phyloP scores from a whole-genome alignment of 2,329 filamentous ascomycete species.

The Aspergillus alliaceus region DNA sequence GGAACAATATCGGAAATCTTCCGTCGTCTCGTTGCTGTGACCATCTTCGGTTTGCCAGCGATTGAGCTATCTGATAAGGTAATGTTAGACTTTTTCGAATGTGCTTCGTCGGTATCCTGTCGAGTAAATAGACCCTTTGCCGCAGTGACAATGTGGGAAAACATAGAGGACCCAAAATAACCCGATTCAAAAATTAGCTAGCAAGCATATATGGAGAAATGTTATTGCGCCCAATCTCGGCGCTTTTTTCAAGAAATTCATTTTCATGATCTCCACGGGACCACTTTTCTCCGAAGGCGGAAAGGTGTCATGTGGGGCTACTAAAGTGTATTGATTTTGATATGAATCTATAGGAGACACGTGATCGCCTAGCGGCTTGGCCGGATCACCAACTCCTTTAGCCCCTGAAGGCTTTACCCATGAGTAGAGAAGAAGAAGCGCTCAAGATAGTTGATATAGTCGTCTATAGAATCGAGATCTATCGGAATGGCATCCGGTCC shows the following conservation, averaged over 20 bases:
- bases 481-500: no score
- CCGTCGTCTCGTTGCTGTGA: slow-evolving; percentile 32
- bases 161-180: slow-evolving; percentile 33
- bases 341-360: no score
- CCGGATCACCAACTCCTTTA: no score
- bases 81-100: slow-evolving; percentile 8
- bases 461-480: no score
- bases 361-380: no score
- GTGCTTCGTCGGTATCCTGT: slow-evolving; percentile 26
- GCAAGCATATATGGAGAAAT: slow-evolving; percentile 13
- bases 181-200: slow-evolving; percentile 3
- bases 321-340: no score
- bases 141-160: slow-evolving; percentile 42
- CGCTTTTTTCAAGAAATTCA: slow-evolving; percentile 9
- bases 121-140: slow-evolving; percentile 43
- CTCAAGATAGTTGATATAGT: no score
- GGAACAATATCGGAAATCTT: slow-evolving; percentile 20
- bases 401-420: no score
- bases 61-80: slow-evolving; percentile 10
- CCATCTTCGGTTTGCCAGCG: slow-evolving; percentile 32
- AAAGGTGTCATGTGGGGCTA: neutral
- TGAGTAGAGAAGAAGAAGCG: no score
- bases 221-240: slow-evolving; percentile 17
- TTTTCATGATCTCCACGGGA: slow-evolving; percentile 13
- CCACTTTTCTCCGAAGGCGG: slow-evolving; percentile 21